A percentile compares a stretch with the other conserved stretches of the same genome.
Evolutionary conservation across 176 grass and related monocot species (phyloP).

Genomic region (Aechmea fasciata): DNA sequence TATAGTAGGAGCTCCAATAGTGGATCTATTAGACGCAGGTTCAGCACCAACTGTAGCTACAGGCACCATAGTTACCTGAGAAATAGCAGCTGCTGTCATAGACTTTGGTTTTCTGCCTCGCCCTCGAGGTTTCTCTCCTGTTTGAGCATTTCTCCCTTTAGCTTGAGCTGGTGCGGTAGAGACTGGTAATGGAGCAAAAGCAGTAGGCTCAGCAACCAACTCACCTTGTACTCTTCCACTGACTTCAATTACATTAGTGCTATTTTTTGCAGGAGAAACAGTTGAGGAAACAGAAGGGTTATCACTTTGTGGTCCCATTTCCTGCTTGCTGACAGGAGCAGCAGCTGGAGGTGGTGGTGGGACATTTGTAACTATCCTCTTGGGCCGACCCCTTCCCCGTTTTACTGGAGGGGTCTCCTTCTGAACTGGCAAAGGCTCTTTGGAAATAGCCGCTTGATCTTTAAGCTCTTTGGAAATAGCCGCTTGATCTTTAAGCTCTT

Average conservation of each 20-base stretch:
- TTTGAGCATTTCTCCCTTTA: constrained; percentile 44
- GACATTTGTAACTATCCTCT: constrained; percentile 35
- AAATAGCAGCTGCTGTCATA: constrained; percentile 21
- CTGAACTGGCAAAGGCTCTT: constrained; percentile 26
- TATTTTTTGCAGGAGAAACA: constrained; percentile 11
- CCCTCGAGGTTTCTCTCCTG: constrained; percentile 48
- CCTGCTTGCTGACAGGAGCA: constrained; percentile 29
- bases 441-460: constrained; percentile 1
- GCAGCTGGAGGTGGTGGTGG: constrained; percentile 21
- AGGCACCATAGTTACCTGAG: constrained; percentile 23
- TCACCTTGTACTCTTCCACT: constrained; percentile 13
- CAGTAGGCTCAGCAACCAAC: constrained; percentile 22
- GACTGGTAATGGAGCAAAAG: constrained; percentile 19
- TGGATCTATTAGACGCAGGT: constrained; percentile 19
- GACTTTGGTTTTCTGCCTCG: constrained; percentile 61
- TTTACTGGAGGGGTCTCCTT: constrained; percentile 53
- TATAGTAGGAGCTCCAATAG: constrained; percentile 5
- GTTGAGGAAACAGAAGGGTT: not conserved
- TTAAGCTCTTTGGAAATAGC: not conserved
- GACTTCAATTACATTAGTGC: constrained; percentile 16
- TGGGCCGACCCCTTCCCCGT: constrained; percentile 82
- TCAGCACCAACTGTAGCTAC: constrained; percentile 27
- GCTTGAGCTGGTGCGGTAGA: constrained; percentile 11
- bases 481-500: not conserved
- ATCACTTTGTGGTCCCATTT: constrained; percentile 20